Base-by-base conservation (phyloP, 2,329 filamentous ascomycete species). In the Xylariaceae sp. region DNA sequence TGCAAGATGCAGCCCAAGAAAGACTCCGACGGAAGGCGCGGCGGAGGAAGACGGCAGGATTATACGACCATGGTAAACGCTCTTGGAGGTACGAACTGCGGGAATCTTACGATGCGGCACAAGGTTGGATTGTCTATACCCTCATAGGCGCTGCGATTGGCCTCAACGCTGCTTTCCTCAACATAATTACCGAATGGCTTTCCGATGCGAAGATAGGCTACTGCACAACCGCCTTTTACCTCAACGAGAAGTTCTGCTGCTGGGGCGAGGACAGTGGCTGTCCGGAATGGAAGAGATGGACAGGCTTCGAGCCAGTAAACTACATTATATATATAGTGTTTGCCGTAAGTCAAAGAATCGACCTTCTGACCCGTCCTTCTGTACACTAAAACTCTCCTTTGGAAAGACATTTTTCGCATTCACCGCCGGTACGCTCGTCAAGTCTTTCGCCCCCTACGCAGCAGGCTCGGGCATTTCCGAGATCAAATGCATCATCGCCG, bases 401-500 rank as follows among this genome's bases (percentile, higher is more conserved):
- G 16, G 12, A 7, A 53, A 86, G 79, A 78, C 81, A 2, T 59
- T 85, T 3, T 94, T 97, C 60, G 85, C 90, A 13, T 84, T 85
- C 38, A 83, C 83, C 3, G 83, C 89, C 2, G 89, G 89, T 1
- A 81, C 76, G 26, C 71, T 98, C 28, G 92, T 98, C 57, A 92
- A 88, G 60, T 81, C 79, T 1, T 97, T 92, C 63, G 89, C 92
- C 4, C 92, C 92, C 0, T 98, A 98, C 60, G 92, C 92, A 9
- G 92, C 92, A 23, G 92, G 92, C 12, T 95, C 88, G 9, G 92
- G 92, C 28, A 98, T 98, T 42, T 96, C 88, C 9, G 92, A 98
- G 67, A 98, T 98, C 73, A 98, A 98, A 65, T 95, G 88, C 64
- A 97, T 98, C 59, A 95, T 98, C 57, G 92, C 90, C 4, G 92